Base-by-base conservation (phyloP, 805 yeast genomes). In the Suhomyces canberraensis region DNA sequence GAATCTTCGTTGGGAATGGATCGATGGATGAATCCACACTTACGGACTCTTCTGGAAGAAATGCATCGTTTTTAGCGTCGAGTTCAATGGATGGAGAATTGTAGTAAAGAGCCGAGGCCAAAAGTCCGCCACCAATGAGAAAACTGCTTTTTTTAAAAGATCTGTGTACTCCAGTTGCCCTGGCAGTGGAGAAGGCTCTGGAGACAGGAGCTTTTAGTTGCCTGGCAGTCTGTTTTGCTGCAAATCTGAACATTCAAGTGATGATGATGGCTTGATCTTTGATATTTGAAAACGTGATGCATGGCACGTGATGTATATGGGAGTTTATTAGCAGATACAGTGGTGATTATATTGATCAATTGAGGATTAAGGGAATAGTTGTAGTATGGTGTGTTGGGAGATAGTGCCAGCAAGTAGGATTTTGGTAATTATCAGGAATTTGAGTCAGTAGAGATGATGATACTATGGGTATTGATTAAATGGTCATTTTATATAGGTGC, bases 11-110 rank as follows among this genome's bases (percentile, higher is more conserved):
- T 1, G 79, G 76, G 42, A 75, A 75, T 3, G 80, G 75, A 30
- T 67, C 66, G n/a, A 79, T 67, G 1, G 71, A 57, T 3, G 67
- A 60, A 47, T 78, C 81, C 2, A 78, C 78, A 15, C 49, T 46
- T n/a, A 76, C 65, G 1, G 66, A 43, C 22, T 57, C 36, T 3
- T 43, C 45, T n/a, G 49, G 48, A 16, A 22, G 19, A 17, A 32
- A 25, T 15, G 15, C 16, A 2, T 16, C 27, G n/a, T 11, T n/a
- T 8, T 33, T 16, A 16, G 52, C 51, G 17, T 39, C 42, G 14
- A 29, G 27, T 13, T 39, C 18, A 14, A 39, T 25, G 3, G 34
- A 19, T 15, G 18, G 16, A 29, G 17, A 16, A 4, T 24, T 13
- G 22, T n/a, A 11, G 9, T 13, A 16, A 7, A 18, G 11, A 3